Evolutionary conservation across 2,329 filamentous ascomycete species (phyloP).

Genomic region (Coniochaeta hoffmannii): DNA sequence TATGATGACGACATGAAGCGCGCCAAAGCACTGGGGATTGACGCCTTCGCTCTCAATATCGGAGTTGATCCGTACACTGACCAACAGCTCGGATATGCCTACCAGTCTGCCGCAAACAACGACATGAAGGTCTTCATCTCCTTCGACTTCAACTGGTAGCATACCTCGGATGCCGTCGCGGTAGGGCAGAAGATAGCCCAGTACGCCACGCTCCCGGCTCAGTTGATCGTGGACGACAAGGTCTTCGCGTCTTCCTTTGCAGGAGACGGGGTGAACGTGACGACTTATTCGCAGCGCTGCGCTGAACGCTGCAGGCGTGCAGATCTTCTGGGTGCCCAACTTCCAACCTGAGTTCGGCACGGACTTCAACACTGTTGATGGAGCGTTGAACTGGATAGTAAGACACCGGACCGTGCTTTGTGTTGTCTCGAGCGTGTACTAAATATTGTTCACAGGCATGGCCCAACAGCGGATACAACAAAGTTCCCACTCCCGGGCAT

Average conservation of each 20-base stretch:
- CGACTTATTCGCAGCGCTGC: constrained; percentile 18
- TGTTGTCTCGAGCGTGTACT: neutral
- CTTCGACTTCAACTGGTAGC: constrained; percentile 46
- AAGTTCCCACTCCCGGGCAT: constrained; percentile 33
- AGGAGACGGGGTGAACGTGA: constrained; percentile 33
- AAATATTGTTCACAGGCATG: constrained; percentile 20
- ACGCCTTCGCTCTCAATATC: constrained; percentile 19
- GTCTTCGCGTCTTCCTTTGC: constrained; percentile 47
- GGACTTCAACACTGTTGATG: constrained; percentile 30
- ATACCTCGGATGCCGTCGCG: constrained; percentile 23
- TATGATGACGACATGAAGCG: neutral
- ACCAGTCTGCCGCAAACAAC: constrained; percentile 34
- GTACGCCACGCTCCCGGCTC: constrained; percentile 32
- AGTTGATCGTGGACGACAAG: constrained; percentile 39
- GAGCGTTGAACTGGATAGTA: constrained; percentile 33
- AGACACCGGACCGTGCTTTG: neutral
- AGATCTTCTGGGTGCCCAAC: constrained; percentile 41
- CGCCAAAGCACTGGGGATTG: constrained; percentile 11
- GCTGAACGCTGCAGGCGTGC: constrained; percentile 28
- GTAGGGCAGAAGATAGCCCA: constrained; percentile 37
- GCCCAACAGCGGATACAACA: constrained; percentile 36
- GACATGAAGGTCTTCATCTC: constrained; percentile 47
- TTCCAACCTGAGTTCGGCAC: constrained; percentile 32
- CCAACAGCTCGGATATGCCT: constrained; percentile 36
- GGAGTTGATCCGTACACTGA: constrained; percentile 30